Evolutionary conservation across 345 rosid genomes (phyloP).

Genomic region (Leavenworthia alabamica): DNA sequence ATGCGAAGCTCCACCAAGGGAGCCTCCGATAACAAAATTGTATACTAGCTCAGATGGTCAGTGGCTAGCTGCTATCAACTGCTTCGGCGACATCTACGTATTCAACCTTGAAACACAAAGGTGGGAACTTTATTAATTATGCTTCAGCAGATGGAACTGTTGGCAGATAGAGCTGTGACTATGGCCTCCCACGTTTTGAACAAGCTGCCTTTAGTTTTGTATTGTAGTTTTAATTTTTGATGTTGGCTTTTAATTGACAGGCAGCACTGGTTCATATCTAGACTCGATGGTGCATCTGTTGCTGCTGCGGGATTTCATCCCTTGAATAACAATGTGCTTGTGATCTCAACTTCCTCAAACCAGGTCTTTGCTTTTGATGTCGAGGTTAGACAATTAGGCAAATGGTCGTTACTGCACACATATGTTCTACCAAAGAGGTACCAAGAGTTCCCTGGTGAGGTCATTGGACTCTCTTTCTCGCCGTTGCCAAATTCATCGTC

Average conservation of each 20-base stretch:
- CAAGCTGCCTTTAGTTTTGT: background rate
- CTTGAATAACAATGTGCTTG: conserved; percentile 55
- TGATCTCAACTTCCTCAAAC: conserved; percentile 72
- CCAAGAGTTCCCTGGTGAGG: conserved; percentile 96
- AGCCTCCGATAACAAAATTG: conserved; percentile 88
- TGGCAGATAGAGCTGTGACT: background rate
- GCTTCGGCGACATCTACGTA: conserved; percentile 83
- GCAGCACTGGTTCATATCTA: conserved; percentile 95
- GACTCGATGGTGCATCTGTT: conserved; percentile 87
- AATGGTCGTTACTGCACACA: conserved; percentile 69
- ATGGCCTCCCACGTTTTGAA: background rate
- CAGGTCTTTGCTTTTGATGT: conserved; percentile 86
- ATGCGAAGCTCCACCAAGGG: conserved; percentile 41
- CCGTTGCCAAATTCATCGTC: conserved; percentile 50
- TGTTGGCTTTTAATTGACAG: conserved; percentile 33
- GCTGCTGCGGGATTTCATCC: conserved; percentile 91
- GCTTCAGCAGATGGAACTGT: background rate
- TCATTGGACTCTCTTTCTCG: conserved; percentile 76
- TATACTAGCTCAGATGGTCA: conserved; percentile 79
- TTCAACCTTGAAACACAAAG: conserved; percentile 80
- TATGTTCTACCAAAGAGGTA: conserved; percentile 63
- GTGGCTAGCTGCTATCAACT: conserved; percentile 88
- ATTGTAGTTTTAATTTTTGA: background rate
- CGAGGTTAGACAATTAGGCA: conserved; percentile 81
- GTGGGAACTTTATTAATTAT: conserved; percentile 25